Evolutionary conservation across 176 grass and related monocot species (phyloP).

Genomic region (Musa acuminata): DNA sequence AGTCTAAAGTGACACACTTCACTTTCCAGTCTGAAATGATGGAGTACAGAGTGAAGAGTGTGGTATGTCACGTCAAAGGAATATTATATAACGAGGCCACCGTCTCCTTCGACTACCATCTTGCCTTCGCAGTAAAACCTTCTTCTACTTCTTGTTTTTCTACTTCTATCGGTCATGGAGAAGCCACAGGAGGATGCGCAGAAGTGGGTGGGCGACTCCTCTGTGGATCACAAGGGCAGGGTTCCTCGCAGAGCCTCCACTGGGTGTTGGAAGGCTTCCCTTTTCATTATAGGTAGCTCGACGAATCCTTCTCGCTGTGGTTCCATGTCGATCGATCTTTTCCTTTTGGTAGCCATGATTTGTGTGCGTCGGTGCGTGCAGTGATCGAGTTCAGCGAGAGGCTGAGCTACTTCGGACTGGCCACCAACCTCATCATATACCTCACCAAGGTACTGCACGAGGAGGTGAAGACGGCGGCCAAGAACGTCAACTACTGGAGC

Average conservation of each 20-base stretch:
- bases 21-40: too few species aligned
- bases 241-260: conserved; percentile 43
- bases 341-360: background rate
- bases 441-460: conserved; percentile 55
- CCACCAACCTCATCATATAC: conserved; percentile 75
- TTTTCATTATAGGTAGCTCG: conserved; percentile 64
- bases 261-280: conserved; percentile 58
- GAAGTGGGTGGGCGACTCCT: conserved; percentile 54
- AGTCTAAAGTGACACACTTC: too few species aligned
- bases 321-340: background rate
- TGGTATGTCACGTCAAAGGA: too few species aligned
- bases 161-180: background rate
- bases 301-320: background rate
- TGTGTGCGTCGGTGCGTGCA: conserved; percentile 1
- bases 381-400: conserved; percentile 87
- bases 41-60: too few species aligned
- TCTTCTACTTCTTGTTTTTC: too few species aligned
- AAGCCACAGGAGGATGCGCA: background rate
- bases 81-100: too few species aligned
- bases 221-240: conserved; percentile 47
- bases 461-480: conserved; percentile 59
- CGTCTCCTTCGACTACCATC: too few species aligned
- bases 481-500: conserved; percentile 80
- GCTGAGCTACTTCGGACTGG: conserved; percentile 79
- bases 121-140: too few species aligned